Evolutionary conservation across 1,284 basidiomycete species (phyloP), one percentile per base, ranked within the genome.

Genomic region (Apiotrichum gracile): DNA sequence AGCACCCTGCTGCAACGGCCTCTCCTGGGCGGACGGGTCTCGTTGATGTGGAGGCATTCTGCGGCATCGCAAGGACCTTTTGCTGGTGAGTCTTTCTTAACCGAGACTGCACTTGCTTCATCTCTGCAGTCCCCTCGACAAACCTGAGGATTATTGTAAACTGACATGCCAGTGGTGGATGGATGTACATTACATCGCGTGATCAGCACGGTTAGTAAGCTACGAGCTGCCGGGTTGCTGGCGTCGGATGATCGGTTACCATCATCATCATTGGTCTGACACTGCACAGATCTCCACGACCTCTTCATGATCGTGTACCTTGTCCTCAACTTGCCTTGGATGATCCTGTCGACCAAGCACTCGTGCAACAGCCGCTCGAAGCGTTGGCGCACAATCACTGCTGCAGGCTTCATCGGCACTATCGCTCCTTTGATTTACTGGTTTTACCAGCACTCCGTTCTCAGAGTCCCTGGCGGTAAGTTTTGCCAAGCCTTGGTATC

Each of bases 231-330:
- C 27, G n/a, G 26, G 24, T 5, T 40, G n/a, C 29, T 26, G 10
- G 2, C 9, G 16, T 5, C 19, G n/a, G 19, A 14, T 39, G 22
- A n/a, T 19, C 19, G n/a, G n/a, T n/a, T n/a, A n/a, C n/a, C n/a
- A n/a, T n/a, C n/a, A n/a, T n/a, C n/a, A n/a, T n/a, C n/a, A n/a
- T n/a, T n/a, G n/a, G n/a, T n/a, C n/a, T n/a, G n/a, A n/a, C n/a
- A n/a, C 44, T 51, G 29, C 48, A 2, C 51, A 74, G 85, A 88
- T 65, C 78, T 81, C 17, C 91, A 97, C 74, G 91, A 96, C 72
- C 77, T 92, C 22, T 83, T 86, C 68, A 96, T 97, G 91, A 85
- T 92, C 58, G 69, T 81, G 50, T 92, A 89, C 67, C 85, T 91
- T 57, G 78, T 88, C 3, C 82, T 83, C 66, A 89, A 88, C 61